Evolutionary conservation across 257 asterid genomes (phyloP), one percentile per base, ranked within the genome.

Genomic region (Solanum phureja): DNA sequence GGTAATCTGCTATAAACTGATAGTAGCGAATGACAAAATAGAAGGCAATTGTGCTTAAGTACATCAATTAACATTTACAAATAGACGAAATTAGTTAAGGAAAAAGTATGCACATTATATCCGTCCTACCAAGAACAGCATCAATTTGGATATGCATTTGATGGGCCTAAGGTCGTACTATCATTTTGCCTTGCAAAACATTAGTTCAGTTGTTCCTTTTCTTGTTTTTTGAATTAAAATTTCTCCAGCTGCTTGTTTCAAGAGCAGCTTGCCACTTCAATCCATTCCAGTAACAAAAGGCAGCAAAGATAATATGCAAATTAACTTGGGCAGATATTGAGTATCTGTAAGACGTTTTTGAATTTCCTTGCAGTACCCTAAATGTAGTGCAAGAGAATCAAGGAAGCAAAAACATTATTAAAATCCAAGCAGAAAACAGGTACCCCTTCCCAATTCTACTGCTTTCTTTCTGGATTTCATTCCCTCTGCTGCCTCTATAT

Each of bases 401-500:
- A 71, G 77, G 40, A 71, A 71, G 37, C 79, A 33, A 72, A 33
- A 34, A 33, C 24, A 60, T 76, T 19, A 71, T 5, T 27, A 11
- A 66, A 66, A 49, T 44, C 74, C 86, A 5, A 76, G 13, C 37
- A 33, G 49, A 88, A 37, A n/a, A 5, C 8, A 21, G 31, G 14
- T 29, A 18, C 10, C 18, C 49, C 13, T 79, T 93, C 89, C 91
- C 92, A n/a, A 91, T 84, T 56, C 87, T 94, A 35, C 95, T 95
- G 77, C 91, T 93, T 89, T 91, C 96, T 0, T 95, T 87, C 86
- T 94, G 88, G 94, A 93, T 86, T 93, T 96, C 93, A 83, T 92
- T 86, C 95, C 93, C 88, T 95, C 95, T 93, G 95, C 94, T 7
- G 90, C 96, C 86, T 94, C 95, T 11, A 16, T 94, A 8, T 94